Base-by-base conservation (phyloP, 2,329 filamentous ascomycete species). In the Neofusicoccum kwambonambiense region DNA sequence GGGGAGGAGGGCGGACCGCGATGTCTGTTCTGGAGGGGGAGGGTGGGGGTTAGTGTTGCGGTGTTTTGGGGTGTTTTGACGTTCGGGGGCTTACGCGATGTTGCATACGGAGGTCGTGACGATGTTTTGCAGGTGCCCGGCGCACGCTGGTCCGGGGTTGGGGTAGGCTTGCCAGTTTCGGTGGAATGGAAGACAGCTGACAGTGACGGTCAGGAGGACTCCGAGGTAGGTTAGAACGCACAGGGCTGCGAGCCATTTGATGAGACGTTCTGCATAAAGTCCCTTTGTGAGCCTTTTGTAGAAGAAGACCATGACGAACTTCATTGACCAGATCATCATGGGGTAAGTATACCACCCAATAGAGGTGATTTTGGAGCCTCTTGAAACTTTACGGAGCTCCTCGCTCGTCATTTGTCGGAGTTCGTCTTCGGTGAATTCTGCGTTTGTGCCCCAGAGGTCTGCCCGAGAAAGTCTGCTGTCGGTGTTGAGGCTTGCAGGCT, bases 291-390 rank as follows among this genome's bases (percentile, higher is more conserved):
- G 52, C 11, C 52, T 77, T 72, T 44, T 74, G 77, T 67, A 74
- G 60, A 74, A 74, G 67, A 72, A 74, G 12, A 74, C 54, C 67
- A 75, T 70, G 39, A 69, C 69, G 19, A 69, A 70, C 64, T 74
- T 74, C 66, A 74, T 68, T 2, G 66, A 74, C 76, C 76, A 80
- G 7, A 79, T 72, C 0, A 79, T 71, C 0, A 72, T 70, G 0
- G 76, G 75, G 50, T 80, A 79, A 39, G 66, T 5, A 37, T 62
- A 67, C 66, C 64, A 35, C 15, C 19, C 44, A 0, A 51, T 41
- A 1, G 39, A 22, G 17, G 13, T 22, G 19, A 41, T 41, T 8
- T 56, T 56, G 31, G 52, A 56, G 3, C 39, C 54, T 17, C 41
- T 22, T 12, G 54, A 58, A 8, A 58, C 4, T 8, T 9, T 19